Evolutionary conservation across 805 yeast genomes (phyloP), one percentile per base, ranked within the genome.

Genomic region (Saccharomyces jurei): DNA sequence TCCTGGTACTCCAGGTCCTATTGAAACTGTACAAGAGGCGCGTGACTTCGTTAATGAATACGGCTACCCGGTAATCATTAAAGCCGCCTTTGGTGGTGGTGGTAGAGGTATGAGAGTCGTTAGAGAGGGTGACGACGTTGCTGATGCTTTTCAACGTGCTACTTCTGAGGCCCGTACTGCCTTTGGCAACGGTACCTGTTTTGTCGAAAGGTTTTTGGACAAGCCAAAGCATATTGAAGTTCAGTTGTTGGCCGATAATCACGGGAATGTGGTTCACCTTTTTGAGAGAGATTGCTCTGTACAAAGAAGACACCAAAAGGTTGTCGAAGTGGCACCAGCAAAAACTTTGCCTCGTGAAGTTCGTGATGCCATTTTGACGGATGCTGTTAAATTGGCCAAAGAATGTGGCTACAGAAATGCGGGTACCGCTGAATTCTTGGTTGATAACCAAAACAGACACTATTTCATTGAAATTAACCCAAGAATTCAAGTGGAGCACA

Each of bases 91-190:
- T 69, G 98, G 98, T 70, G 97, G 97, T 74, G 98, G 98, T 78
- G 98, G 98, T 67, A 84, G 97, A 74, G 98, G 97, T 79, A 91
- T 91, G 97, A 84, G 97, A 76, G 97, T 91, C 52, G 98, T 91
- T 49, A 80, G 92, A 67, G 96, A 90, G 72, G 96, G 96, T 63
- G 97, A 91, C 63, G 87, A 84, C 70, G 82, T 91, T 57, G 84
- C 70, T 50, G 97, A 91, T 70, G 97, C 97, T 31, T 92, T 92
- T 76, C 74, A 78, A 66, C 85, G 97, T 74, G 97, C 97, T 41
- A 82, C 87, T 30, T 86, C 95, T 49, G 98, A 91, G 77, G 97
- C 97, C 56, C 79, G 83, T 67, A 80, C 96, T 44, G 83, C 98
- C n/a, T 92, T 92, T 63, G 98, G 98, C 67, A 90, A 92, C 71